Evolutionary conservation across 306 rosid species (phyloP), one percentile per base, ranked within the genome.

Genomic region (Dalbergia cochinchinensis): DNA sequence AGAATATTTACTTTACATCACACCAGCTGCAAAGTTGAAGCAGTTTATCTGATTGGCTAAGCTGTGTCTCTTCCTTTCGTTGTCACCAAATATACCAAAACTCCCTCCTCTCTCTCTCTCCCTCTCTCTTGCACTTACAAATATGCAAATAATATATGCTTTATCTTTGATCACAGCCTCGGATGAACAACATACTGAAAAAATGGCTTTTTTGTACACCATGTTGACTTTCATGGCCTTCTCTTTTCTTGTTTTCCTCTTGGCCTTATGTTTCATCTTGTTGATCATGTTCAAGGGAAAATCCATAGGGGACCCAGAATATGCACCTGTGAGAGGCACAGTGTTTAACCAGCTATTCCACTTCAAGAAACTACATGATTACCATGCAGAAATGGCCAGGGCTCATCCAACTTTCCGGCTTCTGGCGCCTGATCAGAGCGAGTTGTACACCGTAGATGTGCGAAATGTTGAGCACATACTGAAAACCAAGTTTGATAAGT

Each of bases 301-400:
- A 53, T 90, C 94, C 80, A 80, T 89, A 47, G 74, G 76, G 4
- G 74, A 85, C 86, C 73, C 82, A 19, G 62, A 77, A 4, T 91
- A 88, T 67, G 82, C 98, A 4, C 98, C 94, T 2, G 88, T 86
- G 13, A 59, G 82, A 67, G 98, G 97, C 77, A 90, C 93, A 5
- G 34, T 86, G 13, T 87, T 91, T 18, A 11, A 71, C 83, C 87
- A 78, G 61, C 69, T 88, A 53, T 51, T 86, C 33, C 34, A 91
- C 89, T 86, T 86, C 79, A 84, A 42, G 48, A 86, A 6, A 20
- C 91, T 91, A 67, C 84, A 53, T 22, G 90, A 91, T 34, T 64
- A 86, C 78, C 87, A 78, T 0, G 10, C 93, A 44, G 16, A 79
- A 66, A 0, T 77, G 8, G 93, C 94, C n/a, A 83, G 79, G 48